Evolutionary conservation across 768 basidiomycete species (phyloP), one percentile per base, ranked within the genome.

Genomic region (Boletus subparvulus): DNA sequence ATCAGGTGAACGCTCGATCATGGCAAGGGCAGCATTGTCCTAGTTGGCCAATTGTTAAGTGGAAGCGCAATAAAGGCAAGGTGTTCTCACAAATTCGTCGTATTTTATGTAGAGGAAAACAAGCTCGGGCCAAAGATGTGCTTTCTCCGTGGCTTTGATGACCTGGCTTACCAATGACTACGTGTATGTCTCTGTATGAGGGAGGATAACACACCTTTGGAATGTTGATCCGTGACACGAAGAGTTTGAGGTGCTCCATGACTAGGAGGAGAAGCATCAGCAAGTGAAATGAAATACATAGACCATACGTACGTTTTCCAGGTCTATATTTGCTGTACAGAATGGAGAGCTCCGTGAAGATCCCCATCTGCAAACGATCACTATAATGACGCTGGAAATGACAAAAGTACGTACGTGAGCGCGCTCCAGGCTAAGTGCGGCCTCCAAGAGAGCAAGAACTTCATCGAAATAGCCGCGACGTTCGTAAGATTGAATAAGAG

Each of bases 101-200:
- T 99, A 99, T 75, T 97, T 97, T 78, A 98, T 88, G 74, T 98
- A 99, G 49, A 99, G 76, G 83, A 96, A 98, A 36, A 99, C 96
- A 13, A 99, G 85, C 71, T 98, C 96, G 12, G 96, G 88, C 97
- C 97, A 99, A 45, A 99, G 83, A 64, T 98, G 97, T 19, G 94
- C 94, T 66, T 89, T 91, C 78, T 98, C 96, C 4, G 95, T 85
- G 11, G 94, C 93, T 75, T 88, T 90, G 79, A 98, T 94, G 66
- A 98, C 96, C 83, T 84, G 12, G 45, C 47, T 56, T 21, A 26
- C 30, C 44, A 6, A 37, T 63, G 17, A 59, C 21, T 37, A 52
- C 24, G 10, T 41, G 9, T 41, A 36, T 33, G 26, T 47, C 45
- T 46, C 2, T 9, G 14, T n/a, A 35, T 12, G 32, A 57, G 46